Percentiles rank a stretch among this genome's conserved stretches.
Conservation (phyloP, 441 rosid species). For the Gossypium lobatum region DNA sequence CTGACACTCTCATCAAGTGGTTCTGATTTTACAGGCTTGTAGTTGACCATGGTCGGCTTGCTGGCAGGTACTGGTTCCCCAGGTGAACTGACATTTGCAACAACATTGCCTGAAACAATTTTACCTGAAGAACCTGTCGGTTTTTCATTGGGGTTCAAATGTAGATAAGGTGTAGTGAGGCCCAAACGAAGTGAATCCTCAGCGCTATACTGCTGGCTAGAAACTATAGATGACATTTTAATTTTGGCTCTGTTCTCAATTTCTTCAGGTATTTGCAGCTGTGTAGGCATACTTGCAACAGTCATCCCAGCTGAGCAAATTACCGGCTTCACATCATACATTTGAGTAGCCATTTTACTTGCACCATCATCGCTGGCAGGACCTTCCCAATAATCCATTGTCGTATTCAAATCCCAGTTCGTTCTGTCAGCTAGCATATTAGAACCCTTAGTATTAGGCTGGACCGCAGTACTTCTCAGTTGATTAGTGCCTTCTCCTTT, state of each 20-base stretch:
- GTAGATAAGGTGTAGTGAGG: constrained; percentile 35
- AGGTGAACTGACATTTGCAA: constrained; percentile 14
- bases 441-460: constrained; percentile 21
- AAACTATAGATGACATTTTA: constrained; percentile 18
- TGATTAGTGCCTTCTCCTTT: constrained; percentile 28
- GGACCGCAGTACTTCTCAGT: constrained; percentile 20
- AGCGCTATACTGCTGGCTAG: constrained; percentile 21
- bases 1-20: constrained; percentile 40
- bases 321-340: constrained; percentile 29
- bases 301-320: constrained; percentile 15
- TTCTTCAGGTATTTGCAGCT: constrained; percentile 22
- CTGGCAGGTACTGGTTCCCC: constrained; percentile 14
- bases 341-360: constrained; percentile 21
- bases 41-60: constrained; percentile 23
- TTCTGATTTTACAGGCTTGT: constrained; percentile 53
- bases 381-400: constrained; percentile 83
- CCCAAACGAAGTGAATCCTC: constrained; percentile 55
- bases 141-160: constrained; percentile 22
- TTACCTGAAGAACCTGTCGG: constrained; percentile 26
- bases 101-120: constrained; percentile 7
- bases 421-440: constrained; percentile 39
- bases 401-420: constrained; percentile 83
- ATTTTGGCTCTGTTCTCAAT: constrained; percentile 19
- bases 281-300: constrained; percentile 21
- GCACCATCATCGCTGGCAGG: constrained; percentile 26